Conservation (phyloP, 164 flowering plant species). For the Stephania cephalantha region DNA sequence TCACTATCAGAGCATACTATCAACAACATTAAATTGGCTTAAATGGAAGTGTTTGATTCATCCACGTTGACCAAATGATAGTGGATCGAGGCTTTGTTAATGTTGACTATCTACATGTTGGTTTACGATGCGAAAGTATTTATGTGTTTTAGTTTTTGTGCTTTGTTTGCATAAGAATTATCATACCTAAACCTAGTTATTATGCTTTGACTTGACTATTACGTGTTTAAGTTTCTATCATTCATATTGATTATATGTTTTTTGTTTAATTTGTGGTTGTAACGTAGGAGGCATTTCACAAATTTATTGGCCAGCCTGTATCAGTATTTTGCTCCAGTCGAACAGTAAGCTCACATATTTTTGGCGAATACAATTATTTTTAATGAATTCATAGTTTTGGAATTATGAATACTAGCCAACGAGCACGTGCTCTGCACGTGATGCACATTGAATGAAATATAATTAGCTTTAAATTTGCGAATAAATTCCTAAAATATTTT, state of each 20-base stretch:
- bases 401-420: not conserved
- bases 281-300: constrained; percentile 71
- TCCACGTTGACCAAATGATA: no score
- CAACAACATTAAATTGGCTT: not conserved
- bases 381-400: not conserved
- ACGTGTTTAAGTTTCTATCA: not conserved
- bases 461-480: no score
- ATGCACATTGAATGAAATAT: no score
- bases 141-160: not conserved
- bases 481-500: no score
- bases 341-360: constrained; percentile 49
- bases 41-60: no score
- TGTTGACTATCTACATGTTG: not conserved
- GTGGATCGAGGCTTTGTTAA: no score
- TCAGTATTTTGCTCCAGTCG: constrained; percentile 76
- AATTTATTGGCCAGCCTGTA: constrained; percentile 86
- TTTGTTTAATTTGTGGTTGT: not conserved
- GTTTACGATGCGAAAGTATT: not conserved
- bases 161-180: not conserved
- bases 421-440: no score
- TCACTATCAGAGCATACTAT: no score
- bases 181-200: not conserved
- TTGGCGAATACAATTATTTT: not conserved
- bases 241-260: not conserved
- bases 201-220: not conserved